Evolutionary conservation across 2,329 filamentous ascomycete genomes (phyloP), one percentile per base, ranked within the genome.

Genomic region (Diaporthe sp.): DNA sequence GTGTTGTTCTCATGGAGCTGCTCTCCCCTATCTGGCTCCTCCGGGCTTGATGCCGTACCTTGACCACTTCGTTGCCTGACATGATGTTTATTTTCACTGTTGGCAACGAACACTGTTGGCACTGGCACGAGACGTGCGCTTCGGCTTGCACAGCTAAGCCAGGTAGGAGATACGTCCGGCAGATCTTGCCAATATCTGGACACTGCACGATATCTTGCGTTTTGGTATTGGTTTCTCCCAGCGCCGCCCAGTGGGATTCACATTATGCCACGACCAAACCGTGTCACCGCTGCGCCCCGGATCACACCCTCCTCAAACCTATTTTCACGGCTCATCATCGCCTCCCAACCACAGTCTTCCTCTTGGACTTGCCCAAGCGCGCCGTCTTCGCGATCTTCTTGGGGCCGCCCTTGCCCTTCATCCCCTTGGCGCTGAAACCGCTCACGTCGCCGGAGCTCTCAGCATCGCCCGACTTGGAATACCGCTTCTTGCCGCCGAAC

Each of bases 401-500:
- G 22, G 70, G 25, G 12, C 82, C 80, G 61, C 78, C 79, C 25
- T 83, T 82, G 22, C 87, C 89, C 89, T 98, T 98, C 95, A 98
- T 98, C 86, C 92, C 94, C 88, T 93, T 95, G 51, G 89, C 90
- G 73, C 93, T 95, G 87, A 97, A 98, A 1, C 91, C 92, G 77
- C 91, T 91, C 79, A 97, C 86, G 84, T 99, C 97, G 77, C 91
- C 93, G 62, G 92, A 95, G 78, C 94, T 97, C 77, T 90, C 83
- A 67, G 96, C 95, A 85, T 98, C 96, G 79, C 95, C 95, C 77
- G 95, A 98, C 91, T 99, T 99, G 74, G 90, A 86, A 83, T 95
- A 92, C 73, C 94, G 90, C 90, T 99, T 99, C 92, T 98, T 98
- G 80, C 97, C 97, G 76, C 97, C 97, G 82, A 96, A 98, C 34